Conservation (phyloP, 345 rosid genomes). For the Citrus maxima region DNA sequence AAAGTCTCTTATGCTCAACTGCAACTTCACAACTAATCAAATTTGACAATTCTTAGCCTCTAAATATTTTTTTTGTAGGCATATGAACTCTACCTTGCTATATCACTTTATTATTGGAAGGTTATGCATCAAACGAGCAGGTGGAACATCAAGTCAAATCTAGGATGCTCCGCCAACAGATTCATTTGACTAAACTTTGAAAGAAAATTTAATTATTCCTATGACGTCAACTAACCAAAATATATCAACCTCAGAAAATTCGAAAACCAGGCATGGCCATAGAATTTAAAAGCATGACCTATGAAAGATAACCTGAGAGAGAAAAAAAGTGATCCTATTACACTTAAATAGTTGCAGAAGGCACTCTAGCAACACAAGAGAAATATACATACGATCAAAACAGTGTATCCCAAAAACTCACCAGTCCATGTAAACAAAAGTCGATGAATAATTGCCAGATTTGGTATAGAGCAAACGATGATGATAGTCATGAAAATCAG, state of each 20-base stretch:
- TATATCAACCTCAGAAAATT: not conserved
- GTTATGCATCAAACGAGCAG: not conserved
- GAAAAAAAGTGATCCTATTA: not conserved
- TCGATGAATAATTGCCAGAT: constrained; percentile 95
- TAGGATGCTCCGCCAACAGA: not conserved
- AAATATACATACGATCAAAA: not conserved
- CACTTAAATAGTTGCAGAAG: not conserved
- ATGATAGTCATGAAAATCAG: constrained; percentile 98
- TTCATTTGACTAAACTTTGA: not conserved
- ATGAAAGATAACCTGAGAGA: not conserved
- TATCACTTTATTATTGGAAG: not conserved
- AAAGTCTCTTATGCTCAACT: not conserved
- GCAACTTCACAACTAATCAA: not conserved
- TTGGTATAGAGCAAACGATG: constrained; percentile 94
- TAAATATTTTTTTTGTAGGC: not conserved
- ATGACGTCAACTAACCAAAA: not conserved
- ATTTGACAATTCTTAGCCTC: not conserved
- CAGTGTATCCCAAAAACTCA: constrained; percentile 30
- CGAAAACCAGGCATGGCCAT: not conserved
- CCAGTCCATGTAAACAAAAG: constrained; percentile 98
- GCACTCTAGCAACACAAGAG: not conserved
- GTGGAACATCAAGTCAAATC: not conserved
- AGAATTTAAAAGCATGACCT: not conserved
- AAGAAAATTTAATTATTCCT: not conserved
- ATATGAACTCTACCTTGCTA: not conserved